phyloP scores from a whole-genome alignment of 768 basidiomycete species.

The Collybiopsis confluens region DNA sequence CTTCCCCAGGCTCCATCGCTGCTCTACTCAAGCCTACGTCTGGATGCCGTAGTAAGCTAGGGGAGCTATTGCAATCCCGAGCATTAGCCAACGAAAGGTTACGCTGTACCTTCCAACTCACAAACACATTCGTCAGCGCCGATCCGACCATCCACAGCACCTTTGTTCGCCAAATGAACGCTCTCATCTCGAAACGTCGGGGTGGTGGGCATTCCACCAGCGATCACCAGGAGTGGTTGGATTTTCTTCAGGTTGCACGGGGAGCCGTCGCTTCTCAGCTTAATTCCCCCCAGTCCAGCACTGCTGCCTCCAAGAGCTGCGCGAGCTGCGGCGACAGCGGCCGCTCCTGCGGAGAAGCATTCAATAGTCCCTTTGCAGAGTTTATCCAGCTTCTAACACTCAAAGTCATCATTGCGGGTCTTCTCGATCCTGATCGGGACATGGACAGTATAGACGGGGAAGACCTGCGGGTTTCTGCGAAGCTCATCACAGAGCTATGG shows the following conservation, averaged over 20 bases:
- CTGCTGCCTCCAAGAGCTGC: background rate
- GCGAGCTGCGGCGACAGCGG: too few species aligned
- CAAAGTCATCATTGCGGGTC: conserved; percentile 34
- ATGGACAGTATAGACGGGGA: conserved; percentile 22
- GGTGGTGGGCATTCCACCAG: conserved; percentile 13
- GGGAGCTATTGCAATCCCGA: conserved; percentile 26
- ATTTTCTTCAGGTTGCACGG: conserved; percentile 25
- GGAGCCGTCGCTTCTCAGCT: conserved; percentile 22
- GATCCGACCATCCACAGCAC: conserved; percentile 28
- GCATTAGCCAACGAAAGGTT: conserved; percentile 33
- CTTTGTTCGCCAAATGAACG: conserved; percentile 26
- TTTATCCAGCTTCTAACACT: conserved; percentile 44
- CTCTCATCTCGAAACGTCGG: conserved; percentile 22
- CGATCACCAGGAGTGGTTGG: conserved; percentile 24
- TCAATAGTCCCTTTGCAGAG: conserved; percentile 30
- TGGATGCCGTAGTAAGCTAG: background rate
- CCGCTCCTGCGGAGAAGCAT: too few species aligned
- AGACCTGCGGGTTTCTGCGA: conserved; percentile 33
- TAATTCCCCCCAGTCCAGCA: conserved; percentile 6
- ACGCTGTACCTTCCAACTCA: conserved; percentile 27
- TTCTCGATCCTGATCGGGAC: conserved; percentile 31
- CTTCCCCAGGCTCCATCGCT: background rate
- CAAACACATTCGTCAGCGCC: conserved; percentile 50
- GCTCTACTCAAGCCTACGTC: background rate
- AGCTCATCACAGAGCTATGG: conserved; percentile 45